Percentiles rank a stretch among this genome's conserved stretches.
phyloP scores from a whole-genome alignment of 768 basidiomycete genomes.

The Mycena rebaudengoi region DNA sequence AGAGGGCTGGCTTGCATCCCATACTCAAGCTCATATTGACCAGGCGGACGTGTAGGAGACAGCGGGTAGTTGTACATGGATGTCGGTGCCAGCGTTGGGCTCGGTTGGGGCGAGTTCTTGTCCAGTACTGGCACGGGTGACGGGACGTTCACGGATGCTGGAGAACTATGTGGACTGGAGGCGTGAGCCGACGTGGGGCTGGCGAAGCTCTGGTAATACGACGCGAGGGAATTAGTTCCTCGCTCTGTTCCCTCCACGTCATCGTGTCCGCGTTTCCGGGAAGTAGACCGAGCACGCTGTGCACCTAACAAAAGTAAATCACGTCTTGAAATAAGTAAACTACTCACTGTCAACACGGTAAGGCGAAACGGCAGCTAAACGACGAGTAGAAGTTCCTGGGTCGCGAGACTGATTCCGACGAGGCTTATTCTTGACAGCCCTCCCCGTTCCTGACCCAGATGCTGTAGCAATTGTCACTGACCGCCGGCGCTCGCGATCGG shows the following conservation, averaged over 20 bases:
- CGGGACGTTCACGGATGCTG: conserved; percentile 74
- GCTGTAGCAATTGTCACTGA: conserved; percentile 62
- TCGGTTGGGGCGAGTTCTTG: conserved; percentile 56
- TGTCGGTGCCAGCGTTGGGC: conserved; percentile 59
- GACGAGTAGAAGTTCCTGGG: conserved; percentile 55
- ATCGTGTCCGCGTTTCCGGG: conserved; percentile 76
- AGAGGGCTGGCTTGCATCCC: conserved; percentile 49
- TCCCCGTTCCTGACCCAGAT: conserved; percentile 46
- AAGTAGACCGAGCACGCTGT: conserved; percentile 78
- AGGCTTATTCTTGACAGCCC: conserved; percentile 58
- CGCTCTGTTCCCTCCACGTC: conserved; percentile 66
- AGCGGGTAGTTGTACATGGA: conserved; percentile 52
- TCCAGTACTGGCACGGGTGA: conserved; percentile 70
- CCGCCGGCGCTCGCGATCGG: conserved; percentile 60
- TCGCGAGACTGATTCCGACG: conserved; percentile 68
- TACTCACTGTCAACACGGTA: conserved; percentile 72
- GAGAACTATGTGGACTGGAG: conserved; percentile 78
- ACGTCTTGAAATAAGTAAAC: neutral
- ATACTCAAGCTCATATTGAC: conserved; percentile 67
- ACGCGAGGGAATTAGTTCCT: conserved; percentile 35
- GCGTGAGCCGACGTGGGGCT: conserved; percentile 57
- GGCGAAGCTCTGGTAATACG: conserved; percentile 65
- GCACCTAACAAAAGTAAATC: conserved; percentile 47
- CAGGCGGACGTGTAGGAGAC: conserved; percentile 60
- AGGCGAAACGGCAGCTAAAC: conserved; percentile 66